Conservation (phyloP, 2,329 filamentous ascomycete species). For the Penicillium sp. region DNA sequence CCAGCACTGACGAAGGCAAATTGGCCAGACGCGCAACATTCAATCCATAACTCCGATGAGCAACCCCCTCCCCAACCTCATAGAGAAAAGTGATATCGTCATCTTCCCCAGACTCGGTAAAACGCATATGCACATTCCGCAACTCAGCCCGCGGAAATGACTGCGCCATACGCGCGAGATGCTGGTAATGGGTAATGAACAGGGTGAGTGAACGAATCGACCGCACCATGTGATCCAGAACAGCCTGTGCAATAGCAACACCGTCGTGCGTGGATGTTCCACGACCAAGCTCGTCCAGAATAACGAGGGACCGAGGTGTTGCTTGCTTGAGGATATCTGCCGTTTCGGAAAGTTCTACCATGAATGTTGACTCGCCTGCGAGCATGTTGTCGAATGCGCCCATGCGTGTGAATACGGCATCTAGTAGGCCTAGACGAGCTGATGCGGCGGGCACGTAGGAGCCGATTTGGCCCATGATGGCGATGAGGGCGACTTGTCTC, state of each 20-base stretch:
- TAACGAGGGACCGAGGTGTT: slow-evolving; percentile 76
- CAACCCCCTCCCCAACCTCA: slow-evolving; percentile 83
- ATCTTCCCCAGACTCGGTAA: slow-evolving; percentile 61
- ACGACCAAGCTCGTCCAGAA: slow-evolving; percentile 89
- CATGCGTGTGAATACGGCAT: slow-evolving; percentile 93
- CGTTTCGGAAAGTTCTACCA: slow-evolving; percentile 95
- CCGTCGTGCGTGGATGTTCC: slow-evolving; percentile 95
- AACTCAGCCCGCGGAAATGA: slow-evolving; percentile 62
- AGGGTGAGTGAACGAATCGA: slow-evolving; percentile 73
- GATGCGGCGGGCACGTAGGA: slow-evolving; percentile 82
- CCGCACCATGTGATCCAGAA: slow-evolving; percentile 76
- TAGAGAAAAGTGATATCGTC: slow-evolving; percentile 92
- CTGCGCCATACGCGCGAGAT: slow-evolving; percentile 67
- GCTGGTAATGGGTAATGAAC: slow-evolving; percentile 98
- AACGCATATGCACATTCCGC: slow-evolving; percentile 91
- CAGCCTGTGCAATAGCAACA: slow-evolving; percentile 88
- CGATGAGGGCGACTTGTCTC: slow-evolving; percentile 81
- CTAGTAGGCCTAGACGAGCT: slow-evolving; percentile 72
- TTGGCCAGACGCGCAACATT: slow-evolving; percentile 87
- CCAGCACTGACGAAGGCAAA: slow-evolving; percentile 70
- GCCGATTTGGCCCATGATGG: slow-evolving; percentile 90
- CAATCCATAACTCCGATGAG: slow-evolving; percentile 87
- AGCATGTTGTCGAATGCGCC: slow-evolving; percentile 95
- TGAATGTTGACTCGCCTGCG: slow-evolving; percentile 90
- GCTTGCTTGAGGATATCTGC: slow-evolving; percentile 85